Conservation (phyloP, 2,329 filamentous ascomycete species). For the Dothideomycetes sp. region DNA sequence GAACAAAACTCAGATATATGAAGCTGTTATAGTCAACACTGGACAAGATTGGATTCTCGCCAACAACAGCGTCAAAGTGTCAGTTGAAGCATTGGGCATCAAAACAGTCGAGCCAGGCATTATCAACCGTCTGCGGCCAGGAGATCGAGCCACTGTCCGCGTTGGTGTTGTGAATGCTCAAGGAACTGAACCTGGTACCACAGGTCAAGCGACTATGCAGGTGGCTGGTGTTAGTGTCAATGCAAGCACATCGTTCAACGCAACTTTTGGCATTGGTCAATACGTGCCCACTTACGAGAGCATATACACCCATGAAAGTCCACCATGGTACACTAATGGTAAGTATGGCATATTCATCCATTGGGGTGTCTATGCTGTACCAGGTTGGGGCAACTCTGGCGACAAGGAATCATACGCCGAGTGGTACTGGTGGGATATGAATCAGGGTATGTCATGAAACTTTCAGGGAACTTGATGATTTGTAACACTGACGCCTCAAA, state of each 20-base stretch:
- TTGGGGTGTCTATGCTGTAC: constrained; percentile 48
- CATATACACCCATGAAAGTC: constrained; percentile 36
- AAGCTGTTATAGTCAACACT: constrained; percentile 31
- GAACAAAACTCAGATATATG: constrained; percentile 32
- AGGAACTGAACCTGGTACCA: constrained; percentile 23
- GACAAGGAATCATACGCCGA: constrained; percentile 21
- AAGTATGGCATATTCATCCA: constrained; percentile 56
- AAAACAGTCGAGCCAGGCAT: constrained; percentile 27
- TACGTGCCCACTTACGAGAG: constrained; percentile 31
- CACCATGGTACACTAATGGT: constrained; percentile 45
- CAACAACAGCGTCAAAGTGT: constrained; percentile 28
- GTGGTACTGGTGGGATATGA: constrained; percentile 40
- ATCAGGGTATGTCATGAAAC: constrained; percentile 32
- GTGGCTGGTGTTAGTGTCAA: constrained; percentile 22
- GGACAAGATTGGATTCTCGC: constrained; percentile 28
- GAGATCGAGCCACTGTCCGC: constrained; percentile 31
- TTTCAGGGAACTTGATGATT: too few species aligned
- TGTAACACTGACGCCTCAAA: background rate
- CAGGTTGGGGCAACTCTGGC: constrained; percentile 43
- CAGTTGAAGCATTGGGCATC: constrained; percentile 26
- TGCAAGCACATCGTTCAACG: constrained; percentile 26
- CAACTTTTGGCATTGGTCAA: constrained; percentile 26
- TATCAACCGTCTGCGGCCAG: constrained; percentile 33
- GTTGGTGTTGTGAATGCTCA: constrained; percentile 29
- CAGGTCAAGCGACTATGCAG: constrained; percentile 25